A percentile compares a stretch with the other conserved stretches of the same genome.
Evolutionary conservation across 2,329 filamentous ascomycete genomes (phyloP).

Genomic region (Podosphaera xanthii): DNA sequence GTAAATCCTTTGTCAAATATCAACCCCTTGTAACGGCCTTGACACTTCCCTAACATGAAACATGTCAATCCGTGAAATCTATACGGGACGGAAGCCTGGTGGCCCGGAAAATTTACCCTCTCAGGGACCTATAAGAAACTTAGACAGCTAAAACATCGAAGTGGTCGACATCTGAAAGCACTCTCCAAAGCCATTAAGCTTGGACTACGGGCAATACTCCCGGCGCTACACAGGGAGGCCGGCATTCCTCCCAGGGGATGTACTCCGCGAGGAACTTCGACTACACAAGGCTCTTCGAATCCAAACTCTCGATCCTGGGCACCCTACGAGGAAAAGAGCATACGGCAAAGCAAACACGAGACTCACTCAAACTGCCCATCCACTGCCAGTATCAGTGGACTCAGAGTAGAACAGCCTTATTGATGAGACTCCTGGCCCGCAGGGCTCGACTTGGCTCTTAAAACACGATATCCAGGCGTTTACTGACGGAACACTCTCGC

Average conservation of each 20-base stretch:
- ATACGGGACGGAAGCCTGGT: neutral
- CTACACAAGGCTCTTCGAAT: neutral
- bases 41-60: too few species aligned
- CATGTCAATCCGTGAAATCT: too few species aligned
- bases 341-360: neutral
- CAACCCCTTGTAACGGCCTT: too few species aligned
- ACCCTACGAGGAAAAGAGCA: neutral
- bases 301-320: neutral
- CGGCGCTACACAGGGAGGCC: neutral
- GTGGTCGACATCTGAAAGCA: neutral
- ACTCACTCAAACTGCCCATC: neutral
- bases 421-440: too few species aligned
- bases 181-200: neutral
- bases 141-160: neutral
- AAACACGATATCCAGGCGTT: too few species aligned
- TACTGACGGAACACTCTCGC: too few species aligned
- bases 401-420: too few species aligned
- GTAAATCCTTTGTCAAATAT: too few species aligned
- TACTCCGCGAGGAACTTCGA: neutral
- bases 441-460: too few species aligned
- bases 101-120: neutral
- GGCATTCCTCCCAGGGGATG: neutral
- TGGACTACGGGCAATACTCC: neutral
- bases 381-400: neutral
- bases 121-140: neutral